Conservation (phyloP, 345 rosid species). For the Corchorus olitorius region DNA sequence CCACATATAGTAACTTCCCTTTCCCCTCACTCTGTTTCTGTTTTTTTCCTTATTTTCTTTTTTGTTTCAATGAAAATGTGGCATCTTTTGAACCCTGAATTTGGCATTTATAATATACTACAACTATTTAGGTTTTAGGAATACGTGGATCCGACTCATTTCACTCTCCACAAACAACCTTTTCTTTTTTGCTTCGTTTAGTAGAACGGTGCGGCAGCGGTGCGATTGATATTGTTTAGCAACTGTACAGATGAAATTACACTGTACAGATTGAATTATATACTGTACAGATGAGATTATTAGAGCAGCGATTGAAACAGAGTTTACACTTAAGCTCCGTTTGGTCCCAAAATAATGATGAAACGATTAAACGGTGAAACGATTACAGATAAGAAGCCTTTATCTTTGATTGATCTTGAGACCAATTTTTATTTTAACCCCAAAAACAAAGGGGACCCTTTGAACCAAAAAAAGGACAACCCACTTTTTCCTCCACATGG, state of each 20-base stretch:
- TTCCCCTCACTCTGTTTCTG: background rate
- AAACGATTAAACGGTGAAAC: no score
- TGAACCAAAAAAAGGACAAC: background rate
- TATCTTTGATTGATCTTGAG: background rate
- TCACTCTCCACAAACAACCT: background rate
- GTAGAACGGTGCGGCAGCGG: no score
- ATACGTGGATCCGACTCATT: background rate
- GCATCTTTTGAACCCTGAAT: background rate
- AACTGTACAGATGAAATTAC: no score
- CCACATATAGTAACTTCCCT: background rate
- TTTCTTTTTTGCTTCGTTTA: no score
- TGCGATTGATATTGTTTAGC: no score
- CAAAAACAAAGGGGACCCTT: background rate
- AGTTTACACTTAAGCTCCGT: no score
- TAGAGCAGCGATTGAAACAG: no score
- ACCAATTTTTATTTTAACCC: background rate
- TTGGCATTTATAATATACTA: background rate
- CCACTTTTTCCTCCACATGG: conserved; percentile 15
- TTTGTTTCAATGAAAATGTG: background rate
- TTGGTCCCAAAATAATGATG: no score
- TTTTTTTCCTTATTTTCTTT: background rate
- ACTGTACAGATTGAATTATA: no score
- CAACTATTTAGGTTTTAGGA: background rate
- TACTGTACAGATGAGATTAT: no score
- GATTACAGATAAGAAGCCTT: no score